phyloP scores from a whole-genome alignment of 805 yeast species.

The Candida mattraensis region DNA sequence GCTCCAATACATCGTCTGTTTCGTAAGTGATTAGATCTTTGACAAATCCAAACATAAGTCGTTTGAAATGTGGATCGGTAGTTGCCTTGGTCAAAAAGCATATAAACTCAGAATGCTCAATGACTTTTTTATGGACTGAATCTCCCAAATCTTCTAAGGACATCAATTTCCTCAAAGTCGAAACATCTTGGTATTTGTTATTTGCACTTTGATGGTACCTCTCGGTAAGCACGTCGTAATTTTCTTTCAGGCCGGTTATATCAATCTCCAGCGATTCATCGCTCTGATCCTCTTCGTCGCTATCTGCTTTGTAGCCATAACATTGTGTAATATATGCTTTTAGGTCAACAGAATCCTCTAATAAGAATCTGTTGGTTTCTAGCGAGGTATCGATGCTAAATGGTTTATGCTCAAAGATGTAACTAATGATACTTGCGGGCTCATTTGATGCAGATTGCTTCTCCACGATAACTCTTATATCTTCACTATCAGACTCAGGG shows the following conservation, averaged over 20 bases:
- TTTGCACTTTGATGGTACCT: conserved; percentile 7
- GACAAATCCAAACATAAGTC: conserved; percentile 15
- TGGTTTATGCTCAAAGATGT: conserved; percentile 11
- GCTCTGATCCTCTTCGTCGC: conserved; percentile 8
- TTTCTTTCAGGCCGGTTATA: conserved; percentile 7
- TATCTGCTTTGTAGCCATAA: conserved; percentile 10
- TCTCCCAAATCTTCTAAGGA: conserved; percentile 17
- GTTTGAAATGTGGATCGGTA: conserved; percentile 12
- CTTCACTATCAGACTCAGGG: conserved; percentile 17
- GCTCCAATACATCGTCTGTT: conserved; percentile 15
- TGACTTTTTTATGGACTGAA: conserved; percentile 7
- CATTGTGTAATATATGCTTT: conserved; percentile 13
- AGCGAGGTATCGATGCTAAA: conserved; percentile 12
- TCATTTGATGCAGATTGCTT: conserved; percentile 1
- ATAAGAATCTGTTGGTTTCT: conserved; percentile 11
- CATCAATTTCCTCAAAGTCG: conserved; percentile 12
- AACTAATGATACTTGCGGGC: conserved; percentile 5
- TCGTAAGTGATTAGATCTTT: conserved; percentile 22
- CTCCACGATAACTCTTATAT: conserved; percentile 18
- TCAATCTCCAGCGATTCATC: conserved; percentile 9
- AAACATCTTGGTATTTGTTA: conserved; percentile 11
- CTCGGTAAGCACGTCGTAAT: conserved; percentile 10
- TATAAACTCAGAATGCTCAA: conserved; percentile 9
- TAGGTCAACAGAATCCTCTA: conserved; percentile 14
- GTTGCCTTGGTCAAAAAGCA: conserved; percentile 15